Evolutionary conservation across 2,329 filamentous ascomycete genomes (phyloP), one percentile per base, ranked within the genome.

Genomic region (Paramyrothecium sp.): DNA sequence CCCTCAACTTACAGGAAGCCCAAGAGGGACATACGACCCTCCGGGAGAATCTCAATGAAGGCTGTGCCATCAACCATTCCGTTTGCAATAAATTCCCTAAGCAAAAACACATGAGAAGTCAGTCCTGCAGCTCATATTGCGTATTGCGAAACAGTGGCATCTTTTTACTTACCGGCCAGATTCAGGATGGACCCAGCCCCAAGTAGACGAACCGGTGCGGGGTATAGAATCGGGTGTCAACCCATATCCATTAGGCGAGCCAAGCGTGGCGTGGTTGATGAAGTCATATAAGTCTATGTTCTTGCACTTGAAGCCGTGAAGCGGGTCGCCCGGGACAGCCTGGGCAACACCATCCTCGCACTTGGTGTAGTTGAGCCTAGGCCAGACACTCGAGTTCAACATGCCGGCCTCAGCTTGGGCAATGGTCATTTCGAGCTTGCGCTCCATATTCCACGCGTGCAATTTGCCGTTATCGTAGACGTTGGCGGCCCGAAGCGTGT

Each of bases 201-300:
- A 77, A 0, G 70, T 69, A 0, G 67, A 69, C 3, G 67, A 64
- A 2, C 71, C 71, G 48, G 60, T 58, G 54, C 57, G 59, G 48
- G 55, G 58, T 51, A 58, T 55, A 51, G 56, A 56, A 55, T 63
- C 60, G 22, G 34, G 33, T 7, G 21, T 26, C 11, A 20, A 17
- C n/a, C 44, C 46, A 23, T 56, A 54, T 12, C 64, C 67, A 19
- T 62, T 65, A 57, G 63, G 59, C 60, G 76, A 80, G 8, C 81
- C 82, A 4, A 84, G 74, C 51, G 78, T 75, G 7, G 77, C 73
- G 63, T 85, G 82, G 51, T 75, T 77, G 57, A 80, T 72, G 68
- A 85, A 84, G 66, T 83, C 78, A 63, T 82, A 79, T 17, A 83
- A 73, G 60, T 84, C 81, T 44, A 82, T 74, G 49, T 66, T 65